These are phyloP conservation scores for Mycena crocata DNA, from an alignment of 768 basidiomycete species.

Conservation along the genomic window DNA sequence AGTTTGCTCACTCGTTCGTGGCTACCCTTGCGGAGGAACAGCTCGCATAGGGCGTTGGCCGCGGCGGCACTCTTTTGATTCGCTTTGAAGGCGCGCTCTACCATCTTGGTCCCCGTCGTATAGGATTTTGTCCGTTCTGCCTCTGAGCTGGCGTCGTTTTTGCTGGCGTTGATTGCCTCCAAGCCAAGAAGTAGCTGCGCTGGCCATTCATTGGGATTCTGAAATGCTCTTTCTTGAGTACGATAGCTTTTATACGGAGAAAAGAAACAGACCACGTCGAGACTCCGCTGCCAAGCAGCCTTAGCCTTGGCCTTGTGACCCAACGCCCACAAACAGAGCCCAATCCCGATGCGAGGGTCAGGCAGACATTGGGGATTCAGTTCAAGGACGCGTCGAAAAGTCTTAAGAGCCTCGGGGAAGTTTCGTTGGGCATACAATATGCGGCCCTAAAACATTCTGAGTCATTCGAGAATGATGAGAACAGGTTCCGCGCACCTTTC, in stretches of 20 bases:
- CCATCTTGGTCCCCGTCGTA: slow-evolving; percentile 72
- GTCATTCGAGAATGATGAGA: not conserved
- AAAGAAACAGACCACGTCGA: slow-evolving; percentile 76
- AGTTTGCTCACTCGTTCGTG: slow-evolving; percentile 61
- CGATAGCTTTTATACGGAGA: not conserved
- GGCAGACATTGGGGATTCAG: slow-evolving; percentile 85
- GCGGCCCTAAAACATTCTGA: slow-evolving; percentile 69
- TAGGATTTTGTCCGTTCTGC: slow-evolving; percentile 72
- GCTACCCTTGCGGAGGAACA: slow-evolving; percentile 80
- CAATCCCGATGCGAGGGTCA: slow-evolving; percentile 96
- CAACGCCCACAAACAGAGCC: slow-evolving; percentile 92
- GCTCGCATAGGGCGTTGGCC: slow-evolving; percentile 84
- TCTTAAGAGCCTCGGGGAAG: slow-evolving; percentile 81
- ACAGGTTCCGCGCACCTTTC: slow-evolving; percentile 66
- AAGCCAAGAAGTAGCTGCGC: slow-evolving; percentile 87
- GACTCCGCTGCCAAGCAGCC: slow-evolving; percentile 90
- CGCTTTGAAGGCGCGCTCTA: slow-evolving; percentile 84
- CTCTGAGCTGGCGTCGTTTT: slow-evolving; percentile 72
- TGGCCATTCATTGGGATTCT: slow-evolving; percentile 86
- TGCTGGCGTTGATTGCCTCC: slow-evolving; percentile 88
- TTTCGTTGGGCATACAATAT: slow-evolving; percentile 85
- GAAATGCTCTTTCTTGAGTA: not conserved
- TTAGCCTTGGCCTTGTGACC: slow-evolving; percentile 86
- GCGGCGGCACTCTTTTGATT: slow-evolving; percentile 85
- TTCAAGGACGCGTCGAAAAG: slow-evolving; percentile 87